Evolutionary conservation across 192 early-diverging fungal species (phyloP), one percentile per base, ranked within the genome.

Genomic region (Gonapodya prolifera): DNA sequence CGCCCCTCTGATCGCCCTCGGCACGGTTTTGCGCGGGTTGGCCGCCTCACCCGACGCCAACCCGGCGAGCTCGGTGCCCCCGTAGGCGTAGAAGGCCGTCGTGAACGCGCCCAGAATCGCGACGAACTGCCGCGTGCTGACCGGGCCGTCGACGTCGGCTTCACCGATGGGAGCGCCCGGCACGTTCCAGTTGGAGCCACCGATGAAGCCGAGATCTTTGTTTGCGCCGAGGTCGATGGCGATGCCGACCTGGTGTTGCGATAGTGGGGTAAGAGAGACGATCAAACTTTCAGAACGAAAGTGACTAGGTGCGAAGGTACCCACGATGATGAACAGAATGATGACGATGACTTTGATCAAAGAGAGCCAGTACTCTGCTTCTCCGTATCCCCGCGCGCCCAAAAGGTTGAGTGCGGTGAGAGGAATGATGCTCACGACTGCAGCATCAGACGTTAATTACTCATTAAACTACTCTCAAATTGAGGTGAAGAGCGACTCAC

Each of bases 61-160:
- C 73, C 94, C 95, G 36, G 95, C 88, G n/a, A 97, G 83, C 79
- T 96, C 95, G 1, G 96, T 94, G 35, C 95, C 95, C 80, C 91
- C 89, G 82, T 93, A 91, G 71, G 92, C 90, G 81, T 94, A 94
- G 34, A 90, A 91, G 16, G 94, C 93, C 33, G 88, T 89, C 29
- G 91, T 87, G 76, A 94, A 89, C 0, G 88, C 86, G 77, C 87
- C 89, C 34, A 93, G 80, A 35, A 93, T 84, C 1, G 89, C 92
- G 30, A 87, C 83, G 71, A 87, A 84, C 73, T n/a, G n/a, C n/a
- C n/a, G n/a, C n/a, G n/a, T n/a, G n/a, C n/a, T n/a, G n/a, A n/a
- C n/a, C n/a, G n/a, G n/a, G n/a, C 86, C 84, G 45, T 86, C 87
- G 23, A 80, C 77, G 34, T 81, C n/a, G n/a, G 80, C 82, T 77